A percentile compares a stretch with the other conserved stretches of the same genome.
Conservation (phyloP, 2,329 filamentous ascomycete genomes). For the Plectosphaerella sp. region DNA sequence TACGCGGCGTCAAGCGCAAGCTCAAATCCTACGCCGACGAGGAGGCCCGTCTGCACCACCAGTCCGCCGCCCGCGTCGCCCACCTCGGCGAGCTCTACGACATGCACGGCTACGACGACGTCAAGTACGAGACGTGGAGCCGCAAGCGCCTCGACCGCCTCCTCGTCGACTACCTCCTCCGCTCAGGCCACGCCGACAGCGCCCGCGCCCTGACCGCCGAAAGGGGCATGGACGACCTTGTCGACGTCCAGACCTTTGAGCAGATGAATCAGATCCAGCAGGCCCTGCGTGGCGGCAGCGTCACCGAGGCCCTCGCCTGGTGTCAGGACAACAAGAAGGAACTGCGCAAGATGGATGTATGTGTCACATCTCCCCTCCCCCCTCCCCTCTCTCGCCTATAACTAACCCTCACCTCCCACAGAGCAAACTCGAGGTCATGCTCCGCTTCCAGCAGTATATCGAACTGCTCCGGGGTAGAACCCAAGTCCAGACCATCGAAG, state of each 20-base stretch:
- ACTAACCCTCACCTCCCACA: slow-evolving; percentile 24
- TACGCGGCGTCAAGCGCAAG: slow-evolving; percentile 86
- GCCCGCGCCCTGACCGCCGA: slow-evolving; percentile 71
- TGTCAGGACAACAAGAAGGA: slow-evolving; percentile 91
- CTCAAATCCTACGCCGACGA: slow-evolving; percentile 73
- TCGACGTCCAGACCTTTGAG: slow-evolving; percentile 85
- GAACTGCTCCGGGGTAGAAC: slow-evolving; percentile 73
- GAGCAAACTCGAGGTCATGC: slow-evolving; percentile 86
- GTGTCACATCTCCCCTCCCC: slow-evolving; percentile 17
- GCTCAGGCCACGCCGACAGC: slow-evolving; percentile 75
- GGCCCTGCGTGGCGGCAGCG: slow-evolving; percentile 65
- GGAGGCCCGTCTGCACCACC: slow-evolving; percentile 70
- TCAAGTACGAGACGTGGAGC: slow-evolving; percentile 91
- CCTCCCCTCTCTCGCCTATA: background rate
- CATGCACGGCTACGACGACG: slow-evolving; percentile 79
- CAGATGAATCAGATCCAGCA: slow-evolving; percentile 74
- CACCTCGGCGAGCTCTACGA: slow-evolving; percentile 79
- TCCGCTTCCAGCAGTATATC: slow-evolving; percentile 91
- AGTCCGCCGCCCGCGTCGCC: slow-evolving; percentile 70
- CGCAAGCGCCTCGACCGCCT: slow-evolving; percentile 75
- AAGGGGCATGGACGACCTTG: slow-evolving; percentile 72
- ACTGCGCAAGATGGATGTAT: slow-evolving; percentile 77
- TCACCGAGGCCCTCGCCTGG: slow-evolving; percentile 80
- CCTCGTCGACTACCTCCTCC: slow-evolving; percentile 86
- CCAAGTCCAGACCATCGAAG: slow-evolving; percentile 64